Evolutionary conservation across 345 rosid species (phyloP).

Genomic region (Gossypium thurberi): DNA sequence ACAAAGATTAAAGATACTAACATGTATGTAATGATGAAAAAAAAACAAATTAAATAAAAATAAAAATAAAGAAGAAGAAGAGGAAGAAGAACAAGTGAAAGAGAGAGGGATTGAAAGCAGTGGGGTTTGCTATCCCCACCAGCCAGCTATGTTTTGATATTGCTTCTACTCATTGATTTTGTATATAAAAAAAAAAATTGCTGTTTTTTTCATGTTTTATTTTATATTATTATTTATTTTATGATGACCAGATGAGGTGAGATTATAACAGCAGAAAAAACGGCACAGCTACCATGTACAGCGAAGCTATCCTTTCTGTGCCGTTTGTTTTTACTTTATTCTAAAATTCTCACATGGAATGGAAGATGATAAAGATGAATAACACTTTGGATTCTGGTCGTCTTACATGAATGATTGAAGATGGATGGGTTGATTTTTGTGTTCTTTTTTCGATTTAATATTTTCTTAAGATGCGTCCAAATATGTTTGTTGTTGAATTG

Average conservation of each 20-base stretch:
- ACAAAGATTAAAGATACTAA: neutral
- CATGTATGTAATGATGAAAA: neutral
- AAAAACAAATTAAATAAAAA: neutral
- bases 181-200: neutral
- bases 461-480: no score
- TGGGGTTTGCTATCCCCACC: slow-evolving; percentile 43
- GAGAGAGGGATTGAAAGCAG: slow-evolving; percentile 21
- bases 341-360: neutral
- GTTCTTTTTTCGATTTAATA: neutral
- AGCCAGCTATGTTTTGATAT: slow-evolving; percentile 47
- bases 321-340: no score
- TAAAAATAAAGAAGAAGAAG: neutral
- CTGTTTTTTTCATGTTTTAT: neutral
- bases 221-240: neutral
- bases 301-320: neutral
- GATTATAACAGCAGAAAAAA: neutral
- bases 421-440: neutral
- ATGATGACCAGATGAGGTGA: neutral
- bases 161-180: slow-evolving; percentile 21
- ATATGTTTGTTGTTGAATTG: no score
- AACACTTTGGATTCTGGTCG: neutral
- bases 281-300: slow-evolving; percentile 12
- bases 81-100: neutral
- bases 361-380: neutral
- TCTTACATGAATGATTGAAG: neutral